These are phyloP conservation scores for Rhizopus arrhizus DNA, from an alignment of 371 early-diverging fungal genomes.

Conservation along the genomic window DNA sequence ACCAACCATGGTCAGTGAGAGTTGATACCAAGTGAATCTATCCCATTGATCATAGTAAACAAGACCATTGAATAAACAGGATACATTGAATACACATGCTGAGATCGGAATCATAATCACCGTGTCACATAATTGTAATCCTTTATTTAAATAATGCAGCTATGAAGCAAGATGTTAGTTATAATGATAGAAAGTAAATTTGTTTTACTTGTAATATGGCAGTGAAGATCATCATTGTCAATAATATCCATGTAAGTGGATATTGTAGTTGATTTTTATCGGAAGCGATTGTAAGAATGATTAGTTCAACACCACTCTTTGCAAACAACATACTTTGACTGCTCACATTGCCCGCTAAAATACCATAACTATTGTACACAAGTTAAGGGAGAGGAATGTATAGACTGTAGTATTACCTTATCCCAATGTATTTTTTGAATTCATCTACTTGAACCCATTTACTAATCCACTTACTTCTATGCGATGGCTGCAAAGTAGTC, in stretches of 20 bases:
- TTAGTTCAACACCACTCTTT: constrained; percentile 77
- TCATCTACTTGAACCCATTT: constrained; percentile 32
- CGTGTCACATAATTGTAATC: constrained; percentile 75
- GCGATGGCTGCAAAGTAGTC: constrained; percentile 25
- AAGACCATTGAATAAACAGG: constrained; percentile 77
- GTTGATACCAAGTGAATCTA: constrained; percentile 63
- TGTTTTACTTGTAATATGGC: constrained; percentile 69
- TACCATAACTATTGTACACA: constrained; percentile 55
- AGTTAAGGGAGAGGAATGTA: not conserved
- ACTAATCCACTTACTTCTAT: constrained; percentile 22
- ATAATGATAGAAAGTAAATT: not conserved
- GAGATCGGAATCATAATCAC: constrained; percentile 79
- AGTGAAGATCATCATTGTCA: constrained; percentile 63
- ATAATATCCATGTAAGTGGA: constrained; percentile 72
- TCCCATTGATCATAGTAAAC: constrained; percentile 83
- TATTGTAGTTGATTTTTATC: constrained; percentile 72
- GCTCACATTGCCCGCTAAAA: constrained; percentile 72
- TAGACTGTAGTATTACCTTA: constrained; percentile 30
- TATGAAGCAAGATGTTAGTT: constrained; percentile 23
- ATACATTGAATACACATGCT: constrained; percentile 77
- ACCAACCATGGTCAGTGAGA: constrained; percentile 67
- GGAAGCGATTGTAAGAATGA: constrained; percentile 62
- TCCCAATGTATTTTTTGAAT: constrained; percentile 43
- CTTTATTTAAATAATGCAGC: constrained; percentile 81
- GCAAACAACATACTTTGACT: constrained; percentile 80